These are phyloP conservation scores for Polygonum maritimum DNA, from an alignment of 148 eudicot species.

Conservation along the genomic window DNA sequence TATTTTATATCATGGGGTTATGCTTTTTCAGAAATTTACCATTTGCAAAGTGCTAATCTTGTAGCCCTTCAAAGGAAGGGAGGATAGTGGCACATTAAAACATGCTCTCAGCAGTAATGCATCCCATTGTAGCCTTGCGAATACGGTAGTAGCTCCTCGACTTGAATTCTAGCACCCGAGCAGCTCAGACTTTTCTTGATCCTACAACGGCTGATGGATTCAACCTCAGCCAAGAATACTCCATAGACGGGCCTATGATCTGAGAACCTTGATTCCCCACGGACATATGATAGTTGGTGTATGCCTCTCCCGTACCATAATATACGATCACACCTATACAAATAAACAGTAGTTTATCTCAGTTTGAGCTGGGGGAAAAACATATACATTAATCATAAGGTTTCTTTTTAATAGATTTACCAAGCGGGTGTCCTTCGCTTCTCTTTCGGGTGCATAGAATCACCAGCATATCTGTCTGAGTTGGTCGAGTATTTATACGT, in stretches of 20 bases:
- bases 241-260: constrained; percentile 94
- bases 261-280: constrained; percentile 95
- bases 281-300: constrained; percentile 76
- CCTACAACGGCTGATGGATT: constrained; percentile 50
- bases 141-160: constrained; percentile 74
- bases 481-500: constrained; percentile 92
- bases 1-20: no score
- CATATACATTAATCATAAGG: neutral
- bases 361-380: no score
- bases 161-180: constrained; percentile 72
- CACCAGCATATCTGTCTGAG: constrained; percentile 90
- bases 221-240: constrained; percentile 82
- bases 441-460: constrained; percentile 66
- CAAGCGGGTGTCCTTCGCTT: constrained; percentile 97
- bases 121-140: neutral
- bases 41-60: neutral
- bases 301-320: constrained; percentile 89
- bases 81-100: neutral
- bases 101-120: neutral
- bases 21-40: neutral
- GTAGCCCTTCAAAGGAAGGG: neutral
- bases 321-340: constrained; percentile 94
- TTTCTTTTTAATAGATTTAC: constrained; percentile 26
- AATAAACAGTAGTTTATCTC: neutral
- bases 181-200: constrained; percentile 54